Conservation (phyloP, 768 basidiomycete species). For the Lactifluus subvellereus region DNA sequence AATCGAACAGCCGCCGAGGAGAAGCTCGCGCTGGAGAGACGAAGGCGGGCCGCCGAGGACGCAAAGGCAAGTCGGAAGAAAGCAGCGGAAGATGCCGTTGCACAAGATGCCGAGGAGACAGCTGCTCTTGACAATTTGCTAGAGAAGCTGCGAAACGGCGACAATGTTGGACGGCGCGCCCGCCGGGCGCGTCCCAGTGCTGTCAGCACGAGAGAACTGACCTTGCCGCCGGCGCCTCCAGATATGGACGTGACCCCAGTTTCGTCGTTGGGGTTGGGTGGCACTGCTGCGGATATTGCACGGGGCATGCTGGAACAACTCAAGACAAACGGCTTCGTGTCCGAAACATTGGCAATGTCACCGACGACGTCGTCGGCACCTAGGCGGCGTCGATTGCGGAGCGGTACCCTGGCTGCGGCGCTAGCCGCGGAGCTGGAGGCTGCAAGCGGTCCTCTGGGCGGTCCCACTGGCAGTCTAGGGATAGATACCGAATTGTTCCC, state of each 20-base stretch:
- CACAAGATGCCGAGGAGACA: slow-evolving; percentile 47
- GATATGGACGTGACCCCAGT: slow-evolving; percentile 26
- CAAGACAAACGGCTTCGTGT: slow-evolving; percentile 60
- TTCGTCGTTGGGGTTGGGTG: slow-evolving; percentile 32
- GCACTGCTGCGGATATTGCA: slow-evolving; percentile 54
- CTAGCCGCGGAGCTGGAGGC: slow-evolving; percentile 24
- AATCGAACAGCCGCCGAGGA: slow-evolving; percentile 75
- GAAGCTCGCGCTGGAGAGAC: slow-evolving; percentile 56
- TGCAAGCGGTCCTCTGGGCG: slow-evolving; percentile 10
- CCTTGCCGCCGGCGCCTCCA: slow-evolving; percentile 29
- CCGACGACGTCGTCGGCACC: slow-evolving; percentile 23
- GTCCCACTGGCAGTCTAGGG: slow-evolving; percentile 7
- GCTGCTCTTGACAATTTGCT: slow-evolving; percentile 62
- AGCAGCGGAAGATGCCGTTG: slow-evolving; percentile 35
- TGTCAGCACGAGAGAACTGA: slow-evolving; percentile 32
- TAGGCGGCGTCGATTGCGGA: slow-evolving; percentile 25
- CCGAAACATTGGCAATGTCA: slow-evolving; percentile 26
- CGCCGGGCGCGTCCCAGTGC: slow-evolving; percentile 44
- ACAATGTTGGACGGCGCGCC: slow-evolving; percentile 52
- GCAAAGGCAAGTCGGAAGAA: slow-evolving; percentile 51
- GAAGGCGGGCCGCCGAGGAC: slow-evolving; percentile 63
- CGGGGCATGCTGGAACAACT: slow-evolving; percentile 71
- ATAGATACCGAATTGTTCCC: not conserved
- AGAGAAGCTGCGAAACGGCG: slow-evolving; percentile 67
- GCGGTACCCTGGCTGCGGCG: slow-evolving; percentile 17